Evolutionary conservation across 148 eudicot genomes (phyloP), one percentile per base, ranked within the genome.

Genomic region (Gaultheria prostrata): DNA sequence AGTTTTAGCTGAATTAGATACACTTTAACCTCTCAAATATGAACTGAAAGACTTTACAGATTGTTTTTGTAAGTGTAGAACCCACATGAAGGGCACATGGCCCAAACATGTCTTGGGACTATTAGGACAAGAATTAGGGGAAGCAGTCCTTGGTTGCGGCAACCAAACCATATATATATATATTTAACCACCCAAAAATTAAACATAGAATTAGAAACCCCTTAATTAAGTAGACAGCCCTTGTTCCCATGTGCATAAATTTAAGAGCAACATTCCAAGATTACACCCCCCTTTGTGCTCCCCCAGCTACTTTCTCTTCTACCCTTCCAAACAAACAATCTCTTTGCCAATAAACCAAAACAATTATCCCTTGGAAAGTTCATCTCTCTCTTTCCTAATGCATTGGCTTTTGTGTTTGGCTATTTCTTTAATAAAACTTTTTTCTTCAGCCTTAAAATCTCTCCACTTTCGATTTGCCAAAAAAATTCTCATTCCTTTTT

Each of bases 81-180:
- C 87, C 88, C 76, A 79, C 8, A 24, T 80, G 84, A 84, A 89
- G 87, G 81, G 84, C 85, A 88, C 67, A 85, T 89, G 88, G 90
- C 72, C 88, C 87, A 91, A 87, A 65, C 72, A 80, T 91, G 95
- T 89, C 88, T 86, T 86, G 89, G 93, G 85, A 77, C 33, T 91
- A 91, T 89, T 92, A 84, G 39, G 95, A 92, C 95, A 91, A 85
- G 87, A 65, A 89, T 88, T 88, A 87, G 76, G 71, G 71, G 82
- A 81, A 79, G 73, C 24, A 77, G 80, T 48, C 85, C 84, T 84
- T 82, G 83, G 43, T 84, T 85, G 26, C 90, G 92, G 84, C 77
- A 91, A 87, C 86, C 87, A 82, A 77, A 78, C 88, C 88, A 89
- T 80, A 87, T 72, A 67, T 57, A 56, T 59, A 18, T 63, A 48